Base-by-base conservation (phyloP, 805 yeast genomes). In the Candida piceae region DNA sequence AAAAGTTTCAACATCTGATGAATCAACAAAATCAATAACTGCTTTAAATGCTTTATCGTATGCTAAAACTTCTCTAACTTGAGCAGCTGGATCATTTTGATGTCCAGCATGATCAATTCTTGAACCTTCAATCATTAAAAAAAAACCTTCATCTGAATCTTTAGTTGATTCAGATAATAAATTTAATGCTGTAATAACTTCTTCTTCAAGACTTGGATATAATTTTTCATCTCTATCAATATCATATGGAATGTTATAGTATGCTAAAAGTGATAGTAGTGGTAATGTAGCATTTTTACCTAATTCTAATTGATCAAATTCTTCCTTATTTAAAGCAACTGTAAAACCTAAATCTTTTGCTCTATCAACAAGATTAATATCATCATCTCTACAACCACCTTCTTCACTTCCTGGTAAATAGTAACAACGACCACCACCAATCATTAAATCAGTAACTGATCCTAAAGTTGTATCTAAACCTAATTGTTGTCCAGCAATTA, bases 21-120 rank as follows among this genome's bases (percentile, higher is more conserved):
- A 55, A 48, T 81, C 78, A 26, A 82, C 84, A 57, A 77, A 87
- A 29, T 84, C 76, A 36, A 76, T 61, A 3, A 81, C 95, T 9
- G 85, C 83, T 42, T 72, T 60, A 63, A 84, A 86, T 4, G 95
- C 88, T 41, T 76, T 77, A 57, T 85, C 95, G 58, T 78, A 89
- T 2, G 94, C 96, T 49, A 88, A 65, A 4, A 86, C 90, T 62
- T 89, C 97, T 53, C 88, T 72, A 5, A 85, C 95, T 64, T 88
- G 96, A 7, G 96, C 95, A 6, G 90, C 90, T 9, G 97, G 90
- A 58, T 89, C 97, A 55, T 89, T 88, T 50, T 74, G 80, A 63
- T 89, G 97, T 30, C 96, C 96, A 5, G 95, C 96, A 56, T 88
- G 96, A 62, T 89, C 97, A 52, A 89, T 88, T 59, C 96, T 74